phyloP scores from a whole-genome alignment of 306 rosid genomes.

The Sesbania bispinosa region DNA sequence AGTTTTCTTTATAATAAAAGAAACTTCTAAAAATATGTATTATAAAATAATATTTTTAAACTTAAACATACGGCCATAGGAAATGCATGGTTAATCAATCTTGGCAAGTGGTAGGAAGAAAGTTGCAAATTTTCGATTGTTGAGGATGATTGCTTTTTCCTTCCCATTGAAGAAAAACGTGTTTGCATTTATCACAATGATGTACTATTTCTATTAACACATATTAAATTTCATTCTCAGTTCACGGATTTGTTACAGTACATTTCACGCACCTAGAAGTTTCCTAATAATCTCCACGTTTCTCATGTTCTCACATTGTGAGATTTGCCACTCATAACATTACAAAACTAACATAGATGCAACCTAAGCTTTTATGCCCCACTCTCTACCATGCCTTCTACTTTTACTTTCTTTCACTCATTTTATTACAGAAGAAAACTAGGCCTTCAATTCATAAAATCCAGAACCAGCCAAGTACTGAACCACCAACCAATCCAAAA shows the following conservation, averaged over 20 bases:
- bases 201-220: background rate
- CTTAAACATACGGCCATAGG: background rate
- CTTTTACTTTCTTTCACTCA: conserved; percentile 6
- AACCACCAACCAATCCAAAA: conserved; percentile 80
- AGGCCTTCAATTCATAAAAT: conserved; percentile 42
- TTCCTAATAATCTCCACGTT: conserved; percentile 2
- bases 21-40: background rate
- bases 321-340: conserved; percentile 14
- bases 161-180: background rate
- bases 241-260: background rate
- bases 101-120: background rate
- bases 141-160: background rate
- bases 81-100: background rate
- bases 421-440: conserved; percentile 11
- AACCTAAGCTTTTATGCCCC: background rate
- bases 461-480: conserved; percentile 91
- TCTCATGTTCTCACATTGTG: background rate
- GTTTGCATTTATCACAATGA: background rate
- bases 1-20: background rate
- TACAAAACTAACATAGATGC: conserved; percentile 14
- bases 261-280: background rate
- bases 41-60: background rate
- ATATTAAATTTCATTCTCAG: background rate
- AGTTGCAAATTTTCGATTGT: background rate
- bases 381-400: background rate